A percentile compares a stretch with the other conserved stretches of the same genome.
These are phyloP conservation scores for Lodderomyces orthopsilosis DNA, from an alignment of 1,139 yeast genomes.

Conservation along the genomic window DNA sequence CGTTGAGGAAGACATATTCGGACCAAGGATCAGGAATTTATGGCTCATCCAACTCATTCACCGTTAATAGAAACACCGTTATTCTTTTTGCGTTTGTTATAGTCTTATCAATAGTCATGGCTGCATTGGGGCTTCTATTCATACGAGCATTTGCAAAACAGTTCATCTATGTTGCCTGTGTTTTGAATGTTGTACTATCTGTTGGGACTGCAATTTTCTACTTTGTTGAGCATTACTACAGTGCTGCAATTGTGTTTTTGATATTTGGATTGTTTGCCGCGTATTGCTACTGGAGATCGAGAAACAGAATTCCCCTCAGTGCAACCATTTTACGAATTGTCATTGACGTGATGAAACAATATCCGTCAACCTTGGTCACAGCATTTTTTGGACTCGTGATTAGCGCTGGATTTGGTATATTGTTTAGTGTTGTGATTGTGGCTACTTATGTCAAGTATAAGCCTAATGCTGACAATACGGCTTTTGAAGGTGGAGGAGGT, in stretches of 20 bases:
- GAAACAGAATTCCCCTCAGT: conserved; percentile 69
- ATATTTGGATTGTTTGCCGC: conserved; percentile 64
- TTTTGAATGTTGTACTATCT: conserved; percentile 66
- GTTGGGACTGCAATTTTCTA: conserved; percentile 76
- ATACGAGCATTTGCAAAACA: conserved; percentile 64
- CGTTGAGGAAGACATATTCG: conserved; percentile 54
- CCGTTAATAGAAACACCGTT: conserved; percentile 71
- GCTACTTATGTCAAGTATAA: conserved; percentile 75
- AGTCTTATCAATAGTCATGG: conserved; percentile 58
- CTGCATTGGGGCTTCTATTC: conserved; percentile 53
- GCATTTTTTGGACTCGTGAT: conserved; percentile 65
- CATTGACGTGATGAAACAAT: conserved; percentile 69
- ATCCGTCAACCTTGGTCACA: conserved; percentile 66
- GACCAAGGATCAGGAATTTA: conserved; percentile 69
- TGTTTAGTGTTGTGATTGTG: conserved; percentile 66
- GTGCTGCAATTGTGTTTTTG: conserved; percentile 76
- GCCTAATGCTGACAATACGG: conserved; percentile 36
- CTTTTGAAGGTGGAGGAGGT: conserved; percentile 54
- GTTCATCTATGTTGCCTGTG: conserved; percentile 70
- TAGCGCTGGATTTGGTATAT: conserved; percentile 61
- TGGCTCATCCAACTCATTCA: conserved; percentile 48
- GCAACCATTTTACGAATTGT: conserved; percentile 70
- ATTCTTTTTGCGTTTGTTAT: conserved; percentile 67
- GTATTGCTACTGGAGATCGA: conserved; percentile 70
- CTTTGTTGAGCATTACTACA: conserved; percentile 60